Evolutionary conservation across 208 protist species (phyloP).

Genomic region (Tritrichomonas musculus): DNA sequence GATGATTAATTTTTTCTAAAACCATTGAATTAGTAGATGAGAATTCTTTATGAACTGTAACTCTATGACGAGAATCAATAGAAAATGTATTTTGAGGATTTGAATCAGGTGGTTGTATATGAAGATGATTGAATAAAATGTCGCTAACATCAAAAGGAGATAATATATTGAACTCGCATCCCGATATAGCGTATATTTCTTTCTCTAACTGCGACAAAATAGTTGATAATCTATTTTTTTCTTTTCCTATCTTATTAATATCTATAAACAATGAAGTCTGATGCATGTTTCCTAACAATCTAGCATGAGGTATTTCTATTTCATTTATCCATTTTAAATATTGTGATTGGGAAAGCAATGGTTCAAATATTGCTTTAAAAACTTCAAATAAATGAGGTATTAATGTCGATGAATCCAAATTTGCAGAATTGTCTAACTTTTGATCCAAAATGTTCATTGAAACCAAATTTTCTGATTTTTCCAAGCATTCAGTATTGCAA

Average conservation of each 20-base stretch:
- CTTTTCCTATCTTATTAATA: not conserved
- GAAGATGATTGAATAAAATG: not conserved
- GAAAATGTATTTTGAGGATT: not conserved
- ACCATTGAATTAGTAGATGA: not conserved
- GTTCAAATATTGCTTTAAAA: not conserved
- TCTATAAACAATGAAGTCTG: not conserved
- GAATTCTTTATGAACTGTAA: not conserved
- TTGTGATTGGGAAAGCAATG: not conserved
- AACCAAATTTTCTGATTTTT: not conserved
- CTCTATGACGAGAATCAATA: not conserved
- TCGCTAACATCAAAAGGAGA: conserved; percentile 17
- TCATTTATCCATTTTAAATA: not conserved
- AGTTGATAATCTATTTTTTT: not conserved
- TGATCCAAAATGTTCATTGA: not conserved
- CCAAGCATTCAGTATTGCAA: not conserved
- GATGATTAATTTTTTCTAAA: not conserved
- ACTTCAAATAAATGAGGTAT: not conserved
- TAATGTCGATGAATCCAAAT: not conserved
- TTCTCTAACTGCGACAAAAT: too few relatives aligned
- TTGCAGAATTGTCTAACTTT: not conserved
- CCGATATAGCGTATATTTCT: not conserved
- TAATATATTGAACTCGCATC: not conserved
- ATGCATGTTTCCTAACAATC: not conserved
- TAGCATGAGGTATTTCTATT: not conserved
- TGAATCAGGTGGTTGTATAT: not conserved